A percentile compares a stretch with the other conserved stretches of the same genome.
Evolutionary conservation across 106 monocot species (phyloP).

Genomic region (Dioscorea dumetorum): DNA sequence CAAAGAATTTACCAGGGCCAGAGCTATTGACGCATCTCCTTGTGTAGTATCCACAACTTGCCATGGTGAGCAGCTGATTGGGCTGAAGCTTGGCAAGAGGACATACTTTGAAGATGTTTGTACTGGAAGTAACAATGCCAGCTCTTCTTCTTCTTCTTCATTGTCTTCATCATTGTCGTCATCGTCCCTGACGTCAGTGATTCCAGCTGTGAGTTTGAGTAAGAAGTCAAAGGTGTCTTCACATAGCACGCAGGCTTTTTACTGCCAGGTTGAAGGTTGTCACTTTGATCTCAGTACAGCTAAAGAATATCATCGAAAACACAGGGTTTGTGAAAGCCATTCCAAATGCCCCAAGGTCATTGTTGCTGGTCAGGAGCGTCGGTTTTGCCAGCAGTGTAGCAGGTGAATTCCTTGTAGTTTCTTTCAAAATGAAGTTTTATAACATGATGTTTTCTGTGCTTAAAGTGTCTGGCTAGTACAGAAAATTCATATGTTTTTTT

Average conservation of each 20-base stretch:
- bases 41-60: background rate
- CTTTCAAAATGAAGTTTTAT: no score
- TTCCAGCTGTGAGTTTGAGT: background rate
- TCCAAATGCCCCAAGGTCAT: slow-evolving; percentile 55
- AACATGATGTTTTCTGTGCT: no score
- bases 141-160: slow-evolving; percentile 12
- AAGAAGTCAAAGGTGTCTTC: slow-evolving; percentile 24
- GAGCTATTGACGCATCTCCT: slow-evolving; percentile 19
- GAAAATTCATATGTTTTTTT: no score
- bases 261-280: slow-evolving; percentile 77
- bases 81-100: slow-evolving; percentile 69
- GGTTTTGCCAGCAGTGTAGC: slow-evolving; percentile 82
- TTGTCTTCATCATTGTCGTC: no score
- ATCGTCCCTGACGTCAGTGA: background rate
- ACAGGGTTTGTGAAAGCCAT: slow-evolving; percentile 69
- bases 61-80: slow-evolving; percentile 36
- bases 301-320: slow-evolving; percentile 80
- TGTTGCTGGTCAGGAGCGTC: slow-evolving; percentile 62
- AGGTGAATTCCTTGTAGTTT: slow-evolving; percentile 22
- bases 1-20: slow-evolving; percentile 9
- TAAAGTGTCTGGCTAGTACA: no score
- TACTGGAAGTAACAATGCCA: slow-evolving; percentile 12
- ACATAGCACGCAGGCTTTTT: slow-evolving; percentile 15
- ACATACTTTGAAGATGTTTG: slow-evolving; percentile 69
- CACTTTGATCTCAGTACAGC: slow-evolving; percentile 41